Evolutionary conservation across 2,329 filamentous ascomycete genomes (phyloP).

Genomic region (Arthrinium phaeospermum): DNA sequence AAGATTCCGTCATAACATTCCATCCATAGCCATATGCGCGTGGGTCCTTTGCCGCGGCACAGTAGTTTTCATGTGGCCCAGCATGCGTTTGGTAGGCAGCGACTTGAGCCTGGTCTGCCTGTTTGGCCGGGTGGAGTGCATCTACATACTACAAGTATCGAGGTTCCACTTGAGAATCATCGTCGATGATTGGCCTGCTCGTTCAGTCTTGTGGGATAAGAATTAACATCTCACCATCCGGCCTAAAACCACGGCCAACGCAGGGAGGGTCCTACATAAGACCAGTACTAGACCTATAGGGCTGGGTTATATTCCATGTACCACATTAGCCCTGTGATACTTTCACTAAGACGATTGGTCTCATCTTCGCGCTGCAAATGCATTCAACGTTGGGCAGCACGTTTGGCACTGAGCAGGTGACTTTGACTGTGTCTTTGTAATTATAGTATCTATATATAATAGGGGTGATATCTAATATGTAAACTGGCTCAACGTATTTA

Average conservation of each 20-base stretch:
- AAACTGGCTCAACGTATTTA: background rate
- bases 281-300: background rate
- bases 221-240: background rate
- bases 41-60: background rate
- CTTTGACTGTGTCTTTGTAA: background rate
- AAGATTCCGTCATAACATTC: background rate
- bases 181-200: background rate
- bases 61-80: background rate
- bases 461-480: background rate
- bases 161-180: background rate
- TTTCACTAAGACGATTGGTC: no score
- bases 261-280: background rate
- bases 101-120: background rate
- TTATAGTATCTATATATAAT: background rate
- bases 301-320: background rate
- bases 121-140: background rate
- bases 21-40: background rate
- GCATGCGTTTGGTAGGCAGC: no score
- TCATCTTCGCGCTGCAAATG: no score
- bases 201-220: no score
- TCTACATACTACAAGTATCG: background rate
- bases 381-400: background rate
- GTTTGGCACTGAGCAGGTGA: no score
- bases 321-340: background rate
- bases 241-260: background rate